These are phyloP conservation scores for Scleromitrula shiraiana DNA, from an alignment of 2,329 filamentous ascomycete genomes.

Conservation along the genomic window DNA sequence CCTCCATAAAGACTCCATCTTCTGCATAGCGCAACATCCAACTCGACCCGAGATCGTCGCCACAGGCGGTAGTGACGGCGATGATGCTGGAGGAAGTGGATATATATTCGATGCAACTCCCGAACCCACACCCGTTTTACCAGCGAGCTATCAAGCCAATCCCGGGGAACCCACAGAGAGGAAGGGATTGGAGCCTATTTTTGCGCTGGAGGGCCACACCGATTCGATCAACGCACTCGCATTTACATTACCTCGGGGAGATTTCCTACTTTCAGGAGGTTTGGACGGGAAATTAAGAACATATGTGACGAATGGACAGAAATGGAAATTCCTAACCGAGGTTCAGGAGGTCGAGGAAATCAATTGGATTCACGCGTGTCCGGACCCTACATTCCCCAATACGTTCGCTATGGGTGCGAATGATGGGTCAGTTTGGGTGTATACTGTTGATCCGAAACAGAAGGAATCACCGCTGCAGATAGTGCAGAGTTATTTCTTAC, in stretches of 20 bases:
- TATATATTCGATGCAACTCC: constrained; percentile 78
- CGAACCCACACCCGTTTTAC: constrained; percentile 59
- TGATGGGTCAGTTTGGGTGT: constrained; percentile 94
- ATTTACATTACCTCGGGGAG: constrained; percentile 76
- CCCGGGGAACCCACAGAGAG: constrained; percentile 51
- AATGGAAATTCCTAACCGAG: constrained; percentile 63
- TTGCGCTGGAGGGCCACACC: constrained; percentile 77
- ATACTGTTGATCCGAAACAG: constrained; percentile 67
- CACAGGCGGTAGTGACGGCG: constrained; percentile 72
- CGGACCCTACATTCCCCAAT: constrained; percentile 63
- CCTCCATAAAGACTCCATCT: constrained; percentile 81
- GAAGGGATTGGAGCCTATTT: constrained; percentile 55
- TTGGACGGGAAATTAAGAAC: constrained; percentile 76
- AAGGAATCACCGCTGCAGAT: constrained; percentile 61
- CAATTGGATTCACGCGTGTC: constrained; percentile 79
- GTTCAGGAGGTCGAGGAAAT: constrained; percentile 89
- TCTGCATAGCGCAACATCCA: constrained; percentile 91
- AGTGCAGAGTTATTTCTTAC: constrained; percentile 85
- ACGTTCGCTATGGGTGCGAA: constrained; percentile 79
- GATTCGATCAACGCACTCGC: constrained; percentile 83
- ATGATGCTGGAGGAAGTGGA: constrained; percentile 57
- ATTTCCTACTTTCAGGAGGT: constrained; percentile 79
- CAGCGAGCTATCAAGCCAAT: constrained; percentile 63
- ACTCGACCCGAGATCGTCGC: constrained; percentile 68
- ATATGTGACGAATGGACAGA: constrained; percentile 41